Percentiles rank a stretch among this genome's conserved stretches.
phyloP scores from a whole-genome alignment of 2,329 filamentous ascomycete genomes.

The Trichothecium sympodiale region DNA sequence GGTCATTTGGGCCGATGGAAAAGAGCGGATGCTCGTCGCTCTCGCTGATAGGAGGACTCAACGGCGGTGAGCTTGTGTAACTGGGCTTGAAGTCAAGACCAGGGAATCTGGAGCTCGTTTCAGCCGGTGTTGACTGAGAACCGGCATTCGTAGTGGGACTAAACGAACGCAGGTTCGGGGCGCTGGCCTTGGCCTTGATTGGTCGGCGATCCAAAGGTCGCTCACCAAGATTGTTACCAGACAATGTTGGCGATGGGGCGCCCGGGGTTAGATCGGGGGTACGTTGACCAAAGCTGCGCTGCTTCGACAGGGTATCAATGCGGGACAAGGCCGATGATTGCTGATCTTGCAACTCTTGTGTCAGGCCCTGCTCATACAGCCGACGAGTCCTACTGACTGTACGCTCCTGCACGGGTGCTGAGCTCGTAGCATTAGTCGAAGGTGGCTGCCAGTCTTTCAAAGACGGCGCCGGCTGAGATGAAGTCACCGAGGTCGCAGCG shows the following conservation, averaged over 20 bases:
- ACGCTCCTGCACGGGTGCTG: constrained; percentile 43
- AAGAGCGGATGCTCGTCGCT: constrained; percentile 55
- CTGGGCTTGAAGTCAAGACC: constrained; percentile 18
- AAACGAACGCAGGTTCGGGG: constrained; percentile 54
- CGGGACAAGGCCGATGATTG: constrained; percentile 67
- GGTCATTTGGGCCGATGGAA: constrained; percentile 62
- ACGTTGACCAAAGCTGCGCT: constrained; percentile 38
- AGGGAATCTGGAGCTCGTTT: constrained; percentile 24
- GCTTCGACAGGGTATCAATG: constrained; percentile 66
- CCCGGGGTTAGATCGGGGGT: constrained; percentile 37
- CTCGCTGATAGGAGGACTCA: constrained; percentile 56
- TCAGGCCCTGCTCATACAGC: constrained; percentile 74
- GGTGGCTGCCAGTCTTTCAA: constrained; percentile 37
- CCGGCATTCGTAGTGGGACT: constrained; percentile 34
- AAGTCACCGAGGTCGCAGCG: constrained; percentile 79
- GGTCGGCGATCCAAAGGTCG: constrained; percentile 33
- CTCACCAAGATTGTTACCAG: constrained; percentile 28
- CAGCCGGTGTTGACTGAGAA: constrained; percentile 24
- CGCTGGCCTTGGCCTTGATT: constrained; percentile 47
- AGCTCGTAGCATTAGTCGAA: constrained; percentile 22
- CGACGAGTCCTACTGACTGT: constrained; percentile 60
- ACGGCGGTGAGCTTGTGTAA: constrained; percentile 24
- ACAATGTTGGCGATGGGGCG: constrained; percentile 31
- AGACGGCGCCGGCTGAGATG: constrained; percentile 46
- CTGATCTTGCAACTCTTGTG: constrained; percentile 70